Percentiles rank a stretch among this genome's conserved stretches.
These are phyloP conservation scores for Calonectria pseudoreteaudii DNA, from an alignment of 2,329 filamentous ascomycete genomes.

Conservation along the genomic window DNA sequence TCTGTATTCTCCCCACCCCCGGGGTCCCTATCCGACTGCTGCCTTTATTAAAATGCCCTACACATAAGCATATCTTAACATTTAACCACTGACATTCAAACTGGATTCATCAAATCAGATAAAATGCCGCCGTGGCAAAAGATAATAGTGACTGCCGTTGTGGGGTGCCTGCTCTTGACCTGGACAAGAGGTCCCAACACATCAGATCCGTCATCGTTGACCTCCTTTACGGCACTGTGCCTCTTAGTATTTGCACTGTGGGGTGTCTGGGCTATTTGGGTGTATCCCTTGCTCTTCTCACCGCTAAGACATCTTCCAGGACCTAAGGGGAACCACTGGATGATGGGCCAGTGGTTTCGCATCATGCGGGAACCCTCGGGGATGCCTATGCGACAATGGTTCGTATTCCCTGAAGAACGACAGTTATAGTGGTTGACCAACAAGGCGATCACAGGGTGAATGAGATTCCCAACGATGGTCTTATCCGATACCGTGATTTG, in stretches of 20 bases:
- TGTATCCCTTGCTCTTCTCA: constrained; percentile 64
- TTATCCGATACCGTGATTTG: constrained; percentile 74
- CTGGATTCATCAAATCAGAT: not conserved
- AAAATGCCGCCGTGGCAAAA: constrained; percentile 31
- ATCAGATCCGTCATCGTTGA: constrained; percentile 47
- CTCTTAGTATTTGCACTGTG: constrained; percentile 49
- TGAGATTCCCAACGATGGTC: constrained; percentile 73
- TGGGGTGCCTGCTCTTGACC: constrained; percentile 33
- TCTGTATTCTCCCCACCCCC: not conserved
- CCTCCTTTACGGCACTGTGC: constrained; percentile 52
- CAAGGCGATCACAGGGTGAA: constrained; percentile 60
- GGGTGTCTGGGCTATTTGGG: constrained; percentile 55
- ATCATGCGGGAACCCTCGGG: constrained; percentile 56
- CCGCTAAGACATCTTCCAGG: constrained; percentile 61
- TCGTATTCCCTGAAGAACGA: constrained; percentile 25
- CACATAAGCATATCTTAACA: not conserved
- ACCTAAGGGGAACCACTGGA: constrained; percentile 57
- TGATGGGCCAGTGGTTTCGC: constrained; percentile 59
- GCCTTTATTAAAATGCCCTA: not conserved
- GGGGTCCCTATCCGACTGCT: not conserved
- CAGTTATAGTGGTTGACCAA: not conserved
- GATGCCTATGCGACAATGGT: constrained; percentile 62
- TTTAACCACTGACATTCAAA: not conserved
- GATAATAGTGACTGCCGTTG: constrained; percentile 41
- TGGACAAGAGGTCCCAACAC: constrained; percentile 30